Conservation (phyloP, 1,139 yeast species). For the Blastobotrys illinoisensis region DNA sequence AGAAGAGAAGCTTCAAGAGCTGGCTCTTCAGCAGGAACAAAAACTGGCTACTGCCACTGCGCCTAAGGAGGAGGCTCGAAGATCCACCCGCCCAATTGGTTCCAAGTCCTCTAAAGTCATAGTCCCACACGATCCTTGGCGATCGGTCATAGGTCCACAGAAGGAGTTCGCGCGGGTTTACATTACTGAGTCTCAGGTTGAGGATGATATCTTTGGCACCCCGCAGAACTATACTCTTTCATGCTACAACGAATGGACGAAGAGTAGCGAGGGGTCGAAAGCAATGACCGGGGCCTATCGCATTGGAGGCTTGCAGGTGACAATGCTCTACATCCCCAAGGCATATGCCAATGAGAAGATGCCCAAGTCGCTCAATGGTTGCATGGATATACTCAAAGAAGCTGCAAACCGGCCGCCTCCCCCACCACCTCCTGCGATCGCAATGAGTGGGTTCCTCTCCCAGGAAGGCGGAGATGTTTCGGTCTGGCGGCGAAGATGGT, state of each 20-base stretch:
- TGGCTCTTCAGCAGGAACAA: neutral
- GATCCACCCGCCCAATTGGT: neutral
- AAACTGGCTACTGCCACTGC: slow-evolving; percentile 3
- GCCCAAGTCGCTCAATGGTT: slow-evolving; percentile 34
- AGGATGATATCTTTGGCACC: slow-evolving; percentile 51
- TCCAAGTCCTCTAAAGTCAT: slow-evolving; percentile 2
- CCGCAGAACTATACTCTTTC: slow-evolving; percentile 51
- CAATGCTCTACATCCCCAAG: slow-evolving; percentile 66
- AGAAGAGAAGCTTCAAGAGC: slow-evolving; percentile 1
- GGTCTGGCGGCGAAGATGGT: slow-evolving; percentile 61
- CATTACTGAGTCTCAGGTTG: slow-evolving; percentile 59
- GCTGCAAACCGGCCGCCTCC: neutral
- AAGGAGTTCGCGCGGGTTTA: slow-evolving; percentile 86
- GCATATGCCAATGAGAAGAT: slow-evolving; percentile 44
- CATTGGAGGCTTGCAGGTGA: slow-evolving; percentile 63
- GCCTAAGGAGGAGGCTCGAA: neutral
- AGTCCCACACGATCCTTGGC: slow-evolving; percentile 27
- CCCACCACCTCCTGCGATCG: neutral
- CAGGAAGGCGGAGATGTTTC: slow-evolving; percentile 80
- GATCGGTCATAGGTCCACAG: slow-evolving; percentile 56
- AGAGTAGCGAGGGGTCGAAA: slow-evolving; percentile 23
- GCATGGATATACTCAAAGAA: neutral
- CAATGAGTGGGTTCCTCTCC: slow-evolving; percentile 50
- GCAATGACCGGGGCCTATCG: slow-evolving; percentile 43
- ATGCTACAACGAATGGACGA: slow-evolving; percentile 78